Conservation (phyloP, 345 rosid species). For the Citrus mangshanensis region DNA sequence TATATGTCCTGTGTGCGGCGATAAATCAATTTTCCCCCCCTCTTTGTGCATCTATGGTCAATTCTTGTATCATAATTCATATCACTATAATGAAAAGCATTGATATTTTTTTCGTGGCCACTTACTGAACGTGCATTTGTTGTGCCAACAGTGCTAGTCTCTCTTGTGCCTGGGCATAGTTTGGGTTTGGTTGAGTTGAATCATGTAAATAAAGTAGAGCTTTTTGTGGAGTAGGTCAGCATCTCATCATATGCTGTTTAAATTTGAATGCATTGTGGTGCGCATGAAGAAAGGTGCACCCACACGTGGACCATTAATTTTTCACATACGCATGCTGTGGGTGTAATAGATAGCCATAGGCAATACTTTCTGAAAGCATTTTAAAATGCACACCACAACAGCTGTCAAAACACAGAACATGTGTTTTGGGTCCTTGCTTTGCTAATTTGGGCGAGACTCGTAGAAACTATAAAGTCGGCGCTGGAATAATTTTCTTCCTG, state of each 20-base stretch:
- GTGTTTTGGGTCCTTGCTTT: neutral
- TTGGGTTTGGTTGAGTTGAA: neutral
- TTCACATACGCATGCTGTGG: neutral
- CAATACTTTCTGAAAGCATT: neutral
- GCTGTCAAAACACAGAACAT: neutral
- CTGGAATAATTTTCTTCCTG: neutral
- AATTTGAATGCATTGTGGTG: neutral
- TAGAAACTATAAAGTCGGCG: neutral
- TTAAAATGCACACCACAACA: neutral
- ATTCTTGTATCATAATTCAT: conserved; percentile 14
- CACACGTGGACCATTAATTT: neutral
- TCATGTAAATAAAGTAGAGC: too few species aligned
- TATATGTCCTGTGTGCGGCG: neutral
- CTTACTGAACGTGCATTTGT: too few species aligned
- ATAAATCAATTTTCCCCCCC: neutral
- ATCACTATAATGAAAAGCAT: neutral
- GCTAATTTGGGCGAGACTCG: neutral
- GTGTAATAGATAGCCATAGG: neutral
- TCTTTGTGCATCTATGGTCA: neutral
- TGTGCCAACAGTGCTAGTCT: neutral
- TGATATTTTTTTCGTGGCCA: neutral
- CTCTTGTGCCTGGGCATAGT: neutral
- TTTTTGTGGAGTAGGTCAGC: neutral
- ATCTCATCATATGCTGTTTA: neutral
- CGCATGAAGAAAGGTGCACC: neutral